Conservation (phyloP, 805 yeast genomes). For the Candida suzukii region DNA sequence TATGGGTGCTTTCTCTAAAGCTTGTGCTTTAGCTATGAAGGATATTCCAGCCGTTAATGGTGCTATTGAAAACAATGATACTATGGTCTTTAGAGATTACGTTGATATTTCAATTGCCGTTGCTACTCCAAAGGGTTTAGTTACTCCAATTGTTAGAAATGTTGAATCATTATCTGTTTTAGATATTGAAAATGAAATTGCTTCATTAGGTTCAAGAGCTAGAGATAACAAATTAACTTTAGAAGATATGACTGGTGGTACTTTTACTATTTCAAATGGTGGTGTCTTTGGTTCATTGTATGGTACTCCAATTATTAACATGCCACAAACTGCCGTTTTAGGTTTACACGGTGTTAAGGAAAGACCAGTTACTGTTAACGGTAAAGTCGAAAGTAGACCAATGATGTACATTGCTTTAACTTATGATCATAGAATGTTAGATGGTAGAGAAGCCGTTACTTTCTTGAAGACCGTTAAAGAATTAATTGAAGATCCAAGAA, state of each 20-base stretch:
- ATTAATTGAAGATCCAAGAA: conserved; percentile 97
- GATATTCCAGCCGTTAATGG: conserved; percentile 95
- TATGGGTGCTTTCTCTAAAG: conserved; percentile 98
- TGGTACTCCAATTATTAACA: conserved; percentile 97
- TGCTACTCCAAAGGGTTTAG: conserved; percentile 98
- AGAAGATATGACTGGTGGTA: conserved; percentile 99
- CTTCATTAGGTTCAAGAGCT: conserved; percentile 80
- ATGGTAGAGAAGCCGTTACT: conserved; percentile 98
- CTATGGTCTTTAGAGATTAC: conserved; percentile 93
- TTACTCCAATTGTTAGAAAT: conserved; percentile 95
- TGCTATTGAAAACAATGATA: conserved; percentile 85
- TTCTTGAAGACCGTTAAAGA: conserved; percentile 95
- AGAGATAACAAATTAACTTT: conserved; percentile 94
- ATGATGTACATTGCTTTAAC: conserved; percentile 99
- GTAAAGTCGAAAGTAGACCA: conserved; percentile 94
- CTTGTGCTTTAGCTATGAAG: conserved; percentile 85
- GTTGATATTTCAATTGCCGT: conserved; percentile 95
- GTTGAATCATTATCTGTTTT: conserved; percentile 85
- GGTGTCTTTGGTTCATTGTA: conserved; percentile 97
- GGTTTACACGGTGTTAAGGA: conserved; percentile 97
- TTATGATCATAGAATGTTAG: conserved; percentile 95
- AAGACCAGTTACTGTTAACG: conserved; percentile 94
- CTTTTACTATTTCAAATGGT: conserved; percentile 98
- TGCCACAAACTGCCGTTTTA: conserved; percentile 97
- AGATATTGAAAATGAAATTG: conserved; percentile 85